Evolutionary conservation across 257 asterid genomes (phyloP).

Genomic region (Gynochthodes officinalis): DNA sequence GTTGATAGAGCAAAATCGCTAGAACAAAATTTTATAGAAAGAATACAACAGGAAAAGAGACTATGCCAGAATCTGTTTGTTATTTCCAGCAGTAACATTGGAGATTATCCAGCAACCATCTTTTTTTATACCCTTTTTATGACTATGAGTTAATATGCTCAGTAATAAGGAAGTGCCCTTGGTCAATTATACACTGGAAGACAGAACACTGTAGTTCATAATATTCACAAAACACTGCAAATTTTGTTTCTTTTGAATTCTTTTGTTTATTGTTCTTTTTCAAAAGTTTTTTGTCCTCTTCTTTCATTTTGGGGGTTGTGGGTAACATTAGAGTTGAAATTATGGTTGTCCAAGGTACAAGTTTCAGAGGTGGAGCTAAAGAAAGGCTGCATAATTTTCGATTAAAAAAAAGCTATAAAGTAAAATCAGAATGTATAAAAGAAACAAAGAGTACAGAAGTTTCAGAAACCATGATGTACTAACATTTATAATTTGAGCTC

Average conservation of each 20-base stretch:
- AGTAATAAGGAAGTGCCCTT: constrained; percentile 74
- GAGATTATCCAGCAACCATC: constrained; percentile 96
- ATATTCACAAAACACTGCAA: neutral
- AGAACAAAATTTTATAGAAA: neutral
- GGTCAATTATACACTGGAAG: constrained; percentile 60
- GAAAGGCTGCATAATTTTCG: too few relatives aligned
- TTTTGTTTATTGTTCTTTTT: neutral
- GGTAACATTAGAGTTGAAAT: too few relatives aligned
- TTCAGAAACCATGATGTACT: too few relatives aligned
- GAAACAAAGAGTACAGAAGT: too few relatives aligned
- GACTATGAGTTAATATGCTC: constrained; percentile 73
- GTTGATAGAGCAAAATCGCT: too few relatives aligned
- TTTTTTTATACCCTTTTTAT: constrained; percentile 87
- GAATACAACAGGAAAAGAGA: neutral
- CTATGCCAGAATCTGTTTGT: constrained; percentile 71
- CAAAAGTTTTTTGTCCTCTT: too few relatives aligned
- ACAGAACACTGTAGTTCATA: constrained; percentile 5
- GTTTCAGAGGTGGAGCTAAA: too few relatives aligned
- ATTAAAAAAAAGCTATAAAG: too few relatives aligned
- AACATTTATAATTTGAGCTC: too few relatives aligned
- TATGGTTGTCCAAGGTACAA: too few relatives aligned
- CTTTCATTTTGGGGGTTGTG: too few relatives aligned
- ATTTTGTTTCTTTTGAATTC: neutral
- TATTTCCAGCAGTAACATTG: constrained; percentile 89
- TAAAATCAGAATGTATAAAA: too few relatives aligned